Conservation (phyloP, 768 basidiomycete species). For the Clitopilus passeckerianus region DNA sequence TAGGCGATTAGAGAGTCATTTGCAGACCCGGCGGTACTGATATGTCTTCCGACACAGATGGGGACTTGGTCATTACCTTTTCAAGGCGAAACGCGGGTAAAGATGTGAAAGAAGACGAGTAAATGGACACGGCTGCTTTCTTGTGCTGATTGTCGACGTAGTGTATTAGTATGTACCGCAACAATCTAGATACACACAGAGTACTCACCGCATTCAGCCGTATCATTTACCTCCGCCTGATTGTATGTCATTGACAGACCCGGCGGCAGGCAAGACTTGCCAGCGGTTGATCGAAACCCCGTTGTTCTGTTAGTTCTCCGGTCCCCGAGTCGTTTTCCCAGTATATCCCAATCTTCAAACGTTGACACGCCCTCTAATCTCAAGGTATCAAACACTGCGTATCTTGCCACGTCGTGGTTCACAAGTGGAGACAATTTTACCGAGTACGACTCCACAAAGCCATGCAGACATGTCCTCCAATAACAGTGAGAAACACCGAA, state of each 20-base stretch:
- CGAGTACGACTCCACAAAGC: background rate
- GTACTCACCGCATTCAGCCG: background rate
- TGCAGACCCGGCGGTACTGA: background rate
- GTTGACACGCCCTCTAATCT: background rate
- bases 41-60: conserved; percentile 28
- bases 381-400: background rate
- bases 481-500: background rate
- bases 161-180: background rate
- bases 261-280: background rate
- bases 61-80: conserved; percentile 55
- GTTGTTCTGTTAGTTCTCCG: background rate
- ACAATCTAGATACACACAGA: background rate
- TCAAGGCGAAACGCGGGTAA: conserved; percentile 27
- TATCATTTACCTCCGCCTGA: background rate
- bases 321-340: background rate
- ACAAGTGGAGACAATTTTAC: background rate
- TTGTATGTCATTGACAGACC: background rate
- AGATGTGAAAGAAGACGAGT: background rate
- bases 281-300: background rate
- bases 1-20: conserved; percentile 30
- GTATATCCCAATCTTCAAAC: background rate
- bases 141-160: background rate
- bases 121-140: background rate
- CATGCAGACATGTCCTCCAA: background rate
- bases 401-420: background rate